Base-by-base conservation (phyloP, 768 basidiomycete species). In the Phanerodontia chrysosporium region DNA sequence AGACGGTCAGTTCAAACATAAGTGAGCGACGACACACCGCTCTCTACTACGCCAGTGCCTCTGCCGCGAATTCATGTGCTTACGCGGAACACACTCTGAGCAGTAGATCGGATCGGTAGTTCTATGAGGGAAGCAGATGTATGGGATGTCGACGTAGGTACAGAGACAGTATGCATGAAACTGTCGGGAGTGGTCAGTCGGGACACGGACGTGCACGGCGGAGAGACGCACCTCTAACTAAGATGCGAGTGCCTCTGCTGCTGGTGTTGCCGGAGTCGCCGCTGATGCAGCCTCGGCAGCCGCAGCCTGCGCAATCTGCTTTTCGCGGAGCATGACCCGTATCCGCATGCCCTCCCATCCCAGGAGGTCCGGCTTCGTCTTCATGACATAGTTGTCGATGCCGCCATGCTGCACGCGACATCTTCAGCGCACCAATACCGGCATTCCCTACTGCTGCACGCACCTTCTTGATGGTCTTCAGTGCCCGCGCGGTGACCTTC, bases 391-490 rank as follows among this genome's bases (percentile, higher is more conserved):
- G 49, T 75, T 69, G 64, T 81, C 73, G 45, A 74, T 51, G 30
- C 71, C 67, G 16, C 72, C 72, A 52, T 69, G 52, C 73, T 72
- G 36, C 49, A 62, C 14, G 30, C 2, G n/a, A 35, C 32, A n/a
- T n/a, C 16, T 27, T 27, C 25, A 29, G 24, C 13, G 13, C 48
- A 6, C 12, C 6, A 12, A 1, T 39, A 24, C 3, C n/a, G 29
- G 45, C 39, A 28, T 32, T 1, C 8, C 0, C 3, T 22, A 51
- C 46, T 12, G 18, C 24, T 12, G 14, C 13, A 62, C 76, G 21
- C 59, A 90, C 90, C 82, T 93, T 95, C 68, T 91, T 85, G 46
- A 95, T 90, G 8, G 89, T 92, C 71, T 81, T 83, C 67, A 95
- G 69, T 3, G 90, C 90, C 27, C 87, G 74, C 28, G 89, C 83